These are phyloP conservation scores for Diaporthe longicolla DNA, from an alignment of 2,329 filamentous ascomycete species.

Conservation along the genomic window DNA sequence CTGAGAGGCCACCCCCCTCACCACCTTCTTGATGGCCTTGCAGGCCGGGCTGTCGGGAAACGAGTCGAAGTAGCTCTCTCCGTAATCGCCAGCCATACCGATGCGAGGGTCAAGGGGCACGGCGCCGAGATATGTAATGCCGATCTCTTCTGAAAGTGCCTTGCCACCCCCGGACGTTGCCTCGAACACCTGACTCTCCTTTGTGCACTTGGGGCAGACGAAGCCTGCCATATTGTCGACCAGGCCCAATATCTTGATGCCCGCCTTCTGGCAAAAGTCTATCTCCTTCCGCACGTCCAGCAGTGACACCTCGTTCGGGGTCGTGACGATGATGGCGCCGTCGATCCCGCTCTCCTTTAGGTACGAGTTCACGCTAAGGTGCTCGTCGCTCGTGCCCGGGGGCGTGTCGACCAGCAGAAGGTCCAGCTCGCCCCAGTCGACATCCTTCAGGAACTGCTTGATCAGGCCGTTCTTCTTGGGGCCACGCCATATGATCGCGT, in stretches of 20 bases:
- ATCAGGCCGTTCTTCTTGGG: slow-evolving; percentile 99
- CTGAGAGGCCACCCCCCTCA: slow-evolving; percentile 77
- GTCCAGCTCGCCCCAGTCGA: slow-evolving; percentile 96
- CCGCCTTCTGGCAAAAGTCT: slow-evolving; percentile 96
- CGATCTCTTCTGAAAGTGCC: slow-evolving; percentile 86
- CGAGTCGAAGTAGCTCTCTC: slow-evolving; percentile 95
- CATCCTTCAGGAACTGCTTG: slow-evolving; percentile 97
- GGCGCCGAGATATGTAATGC: slow-evolving; percentile 87
- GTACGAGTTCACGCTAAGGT: slow-evolving; percentile 92
- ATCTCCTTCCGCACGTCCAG: slow-evolving; percentile 97
- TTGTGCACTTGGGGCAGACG: slow-evolving; percentile 92
- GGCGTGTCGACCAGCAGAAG: slow-evolving; percentile 96
- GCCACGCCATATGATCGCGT: slow-evolving; percentile 97
- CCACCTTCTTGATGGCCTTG: slow-evolving; percentile 83
- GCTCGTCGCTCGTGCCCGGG: slow-evolving; percentile 94
- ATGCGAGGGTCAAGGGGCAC: slow-evolving; percentile 95
- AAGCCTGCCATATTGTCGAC: slow-evolving; percentile 99
- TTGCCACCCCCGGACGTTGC: slow-evolving; percentile 91
- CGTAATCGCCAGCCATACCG: slow-evolving; percentile 96
- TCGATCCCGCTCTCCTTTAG: slow-evolving; percentile 93
- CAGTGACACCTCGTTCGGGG: slow-evolving; percentile 92
- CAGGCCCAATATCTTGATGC: slow-evolving; percentile 87
- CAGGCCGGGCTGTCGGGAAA: slow-evolving; percentile 96
- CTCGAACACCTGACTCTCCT: slow-evolving; percentile 87
- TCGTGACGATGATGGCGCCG: slow-evolving; percentile 93